phyloP scores from a whole-genome alignment of 2,329 filamentous ascomycete species.

The Achaetomium macrosporum region DNA sequence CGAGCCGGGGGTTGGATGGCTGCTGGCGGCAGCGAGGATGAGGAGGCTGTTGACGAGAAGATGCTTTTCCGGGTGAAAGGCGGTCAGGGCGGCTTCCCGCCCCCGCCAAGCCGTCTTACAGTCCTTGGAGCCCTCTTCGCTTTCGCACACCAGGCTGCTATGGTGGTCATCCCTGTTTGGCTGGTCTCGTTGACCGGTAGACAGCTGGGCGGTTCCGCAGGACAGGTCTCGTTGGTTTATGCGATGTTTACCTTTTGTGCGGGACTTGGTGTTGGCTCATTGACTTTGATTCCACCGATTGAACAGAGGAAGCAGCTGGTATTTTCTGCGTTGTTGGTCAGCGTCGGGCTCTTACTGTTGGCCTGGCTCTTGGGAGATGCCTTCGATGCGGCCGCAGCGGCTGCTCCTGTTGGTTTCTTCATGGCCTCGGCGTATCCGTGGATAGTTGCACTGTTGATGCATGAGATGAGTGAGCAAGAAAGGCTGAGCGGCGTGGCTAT shows the following conservation, averaged over 20 bases:
- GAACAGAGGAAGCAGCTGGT: not conserved
- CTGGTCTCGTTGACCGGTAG: constrained; percentile 61
- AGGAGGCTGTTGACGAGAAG: not conserved
- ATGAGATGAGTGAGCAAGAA: constrained; percentile 36
- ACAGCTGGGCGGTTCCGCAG: too few species aligned
- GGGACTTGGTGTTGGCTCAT: not conserved
- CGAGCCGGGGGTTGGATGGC: too few species aligned
- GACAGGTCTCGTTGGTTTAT: not conserved
- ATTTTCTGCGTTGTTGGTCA: not conserved
- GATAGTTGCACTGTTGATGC: constrained; percentile 50
- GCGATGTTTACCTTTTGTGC: not conserved
- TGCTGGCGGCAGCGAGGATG: too few species aligned
- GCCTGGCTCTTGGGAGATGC: constrained; percentile 33
- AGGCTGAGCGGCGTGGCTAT: constrained; percentile 60
- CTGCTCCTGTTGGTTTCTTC: constrained; percentile 66
- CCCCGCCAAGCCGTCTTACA: not conserved
- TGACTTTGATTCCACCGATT: not conserved
- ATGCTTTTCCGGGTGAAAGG: not conserved
- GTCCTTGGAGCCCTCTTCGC: constrained; percentile 74
- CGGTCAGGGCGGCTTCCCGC: not conserved
- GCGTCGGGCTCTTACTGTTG: not conserved
- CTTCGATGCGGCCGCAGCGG: constrained; percentile 44
- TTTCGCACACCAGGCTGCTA: constrained; percentile 79
- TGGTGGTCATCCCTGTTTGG: constrained; percentile 81
- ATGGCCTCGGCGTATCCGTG: constrained; percentile 78